phyloP scores from a whole-genome alignment of 495 filamentous ascomycete genomes.

The Penicillium turbatum region DNA sequence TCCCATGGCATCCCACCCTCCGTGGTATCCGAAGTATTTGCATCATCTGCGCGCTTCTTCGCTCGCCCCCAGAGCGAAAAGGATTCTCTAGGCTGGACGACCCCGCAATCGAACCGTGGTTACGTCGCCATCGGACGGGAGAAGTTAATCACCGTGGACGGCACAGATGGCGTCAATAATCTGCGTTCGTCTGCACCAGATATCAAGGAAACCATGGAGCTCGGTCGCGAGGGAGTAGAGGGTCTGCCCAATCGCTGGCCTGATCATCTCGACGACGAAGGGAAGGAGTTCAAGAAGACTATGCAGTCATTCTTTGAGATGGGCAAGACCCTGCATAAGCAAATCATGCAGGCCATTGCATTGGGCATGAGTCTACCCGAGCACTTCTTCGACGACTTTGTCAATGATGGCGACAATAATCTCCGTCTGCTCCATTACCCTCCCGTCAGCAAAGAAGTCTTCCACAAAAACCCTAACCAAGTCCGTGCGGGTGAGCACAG shows the following conservation, averaged over 20 bases:
- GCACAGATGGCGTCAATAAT: slow-evolving; percentile 54
- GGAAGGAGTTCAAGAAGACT: slow-evolving; percentile 59
- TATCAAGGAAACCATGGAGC: slow-evolving; percentile 81
- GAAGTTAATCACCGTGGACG: slow-evolving; percentile 61
- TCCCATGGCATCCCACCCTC: slow-evolving; percentile 65
- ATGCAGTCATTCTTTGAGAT: slow-evolving; percentile 70
- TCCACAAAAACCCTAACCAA: slow-evolving; percentile 64
- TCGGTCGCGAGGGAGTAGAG: slow-evolving; percentile 68
- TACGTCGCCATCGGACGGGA: slow-evolving; percentile 74
- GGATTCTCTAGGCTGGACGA: slow-evolving; percentile 64
- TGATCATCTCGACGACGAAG: slow-evolving; percentile 53
- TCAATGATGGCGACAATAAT: slow-evolving; percentile 74
- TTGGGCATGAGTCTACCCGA: slow-evolving; percentile 72
- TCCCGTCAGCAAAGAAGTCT: slow-evolving; percentile 59
- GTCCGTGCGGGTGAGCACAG: slow-evolving; percentile 83
- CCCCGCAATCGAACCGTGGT: slow-evolving; percentile 70
- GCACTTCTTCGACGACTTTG: slow-evolving; percentile 72
- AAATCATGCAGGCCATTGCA: slow-evolving; percentile 86
- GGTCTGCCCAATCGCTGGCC: slow-evolving; percentile 81
- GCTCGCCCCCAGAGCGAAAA: slow-evolving; percentile 64
- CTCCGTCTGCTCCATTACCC: slow-evolving; percentile 90
- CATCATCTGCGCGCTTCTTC: slow-evolving; percentile 74
- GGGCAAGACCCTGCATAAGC: slow-evolving; percentile 70
- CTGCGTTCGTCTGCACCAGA: slow-evolving; percentile 61
- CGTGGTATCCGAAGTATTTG: slow-evolving; percentile 59